Evolutionary conservation across 2,329 filamentous ascomycete species (phyloP).

Genomic region (Apiospora malaysiana): DNA sequence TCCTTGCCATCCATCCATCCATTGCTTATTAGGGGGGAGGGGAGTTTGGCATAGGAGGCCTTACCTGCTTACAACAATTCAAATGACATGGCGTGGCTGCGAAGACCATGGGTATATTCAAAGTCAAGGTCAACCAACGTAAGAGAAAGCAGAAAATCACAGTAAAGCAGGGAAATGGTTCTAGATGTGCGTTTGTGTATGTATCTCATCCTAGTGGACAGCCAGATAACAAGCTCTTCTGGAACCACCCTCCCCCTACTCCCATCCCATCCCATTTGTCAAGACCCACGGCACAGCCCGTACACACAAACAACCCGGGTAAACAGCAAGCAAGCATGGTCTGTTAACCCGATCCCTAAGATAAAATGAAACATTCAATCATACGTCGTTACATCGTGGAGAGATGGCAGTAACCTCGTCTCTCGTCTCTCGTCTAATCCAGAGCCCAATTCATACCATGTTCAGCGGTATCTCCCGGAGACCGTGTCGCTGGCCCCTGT

Average conservation of each 20-base stretch:
- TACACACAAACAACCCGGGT: not conserved
- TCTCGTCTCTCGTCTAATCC: not conserved
- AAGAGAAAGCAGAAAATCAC: not conserved
- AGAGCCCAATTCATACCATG: not conserved
- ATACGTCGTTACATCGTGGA: not conserved
- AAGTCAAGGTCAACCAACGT: not conserved
- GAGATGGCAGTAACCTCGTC: not conserved
- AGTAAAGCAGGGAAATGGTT: not conserved
- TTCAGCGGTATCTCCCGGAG: slow-evolving; percentile 7
- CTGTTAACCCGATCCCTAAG: no score
- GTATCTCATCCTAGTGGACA: not conserved
- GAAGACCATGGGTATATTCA: not conserved
- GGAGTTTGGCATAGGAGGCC: not conserved
- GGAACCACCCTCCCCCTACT: not conserved
- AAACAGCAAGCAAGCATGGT: not conserved
- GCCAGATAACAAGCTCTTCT: not conserved
- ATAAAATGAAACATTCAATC: not conserved
- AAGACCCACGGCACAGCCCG: not conserved
- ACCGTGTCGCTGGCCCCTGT: not conserved
- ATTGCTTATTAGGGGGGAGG: not conserved
- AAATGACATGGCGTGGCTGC: not conserved
- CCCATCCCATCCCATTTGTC: not conserved
- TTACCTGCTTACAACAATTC: not conserved
- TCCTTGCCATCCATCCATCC: not conserved
- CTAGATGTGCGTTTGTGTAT: not conserved